Evolutionary conservation across 129 eudicot species (phyloP).

Genomic region (Flaveria bidentis): DNA sequence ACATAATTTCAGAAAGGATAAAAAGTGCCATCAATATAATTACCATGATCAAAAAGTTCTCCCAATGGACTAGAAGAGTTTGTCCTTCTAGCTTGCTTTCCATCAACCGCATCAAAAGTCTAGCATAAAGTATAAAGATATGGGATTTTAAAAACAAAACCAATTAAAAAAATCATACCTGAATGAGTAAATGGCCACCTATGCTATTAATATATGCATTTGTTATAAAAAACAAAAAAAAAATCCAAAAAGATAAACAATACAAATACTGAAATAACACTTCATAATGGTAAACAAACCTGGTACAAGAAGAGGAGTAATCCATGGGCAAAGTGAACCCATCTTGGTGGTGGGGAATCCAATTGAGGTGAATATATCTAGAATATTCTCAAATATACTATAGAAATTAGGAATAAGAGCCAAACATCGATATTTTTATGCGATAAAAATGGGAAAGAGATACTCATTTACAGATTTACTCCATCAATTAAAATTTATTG

Average conservation of each 20-base stretch:
- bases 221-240: neutral
- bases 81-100: conserved; percentile 99
- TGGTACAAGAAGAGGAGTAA: conserved; percentile 91
- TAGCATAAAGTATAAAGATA: conserved; percentile 30
- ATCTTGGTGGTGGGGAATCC: conserved; percentile 98
- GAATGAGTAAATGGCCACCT: neutral
- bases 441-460: neutral
- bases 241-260: neutral
- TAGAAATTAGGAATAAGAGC: neutral
- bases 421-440: neutral
- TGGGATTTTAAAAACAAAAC: conserved; percentile 5
- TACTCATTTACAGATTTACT: neutral
- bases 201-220: conserved; percentile 1
- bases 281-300: conserved; percentile 43
- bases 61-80: conserved; percentile 98
- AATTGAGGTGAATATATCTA: conserved; percentile 93
- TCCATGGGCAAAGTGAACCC: conserved; percentile 97
- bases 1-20: neutral
- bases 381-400: conserved; percentile 18
- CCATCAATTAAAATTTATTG: neutral
- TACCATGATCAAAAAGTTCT: conserved; percentile 98
- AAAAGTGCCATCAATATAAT: conserved; percentile 19
- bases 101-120: conserved; percentile 99
- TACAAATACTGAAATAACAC: neutral
- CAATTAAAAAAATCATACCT: neutral